Evolutionary conservation across 2,329 filamentous ascomycete genomes (phyloP), one percentile per base, ranked within the genome.

Genomic region (Aspergillus ustus): DNA sequence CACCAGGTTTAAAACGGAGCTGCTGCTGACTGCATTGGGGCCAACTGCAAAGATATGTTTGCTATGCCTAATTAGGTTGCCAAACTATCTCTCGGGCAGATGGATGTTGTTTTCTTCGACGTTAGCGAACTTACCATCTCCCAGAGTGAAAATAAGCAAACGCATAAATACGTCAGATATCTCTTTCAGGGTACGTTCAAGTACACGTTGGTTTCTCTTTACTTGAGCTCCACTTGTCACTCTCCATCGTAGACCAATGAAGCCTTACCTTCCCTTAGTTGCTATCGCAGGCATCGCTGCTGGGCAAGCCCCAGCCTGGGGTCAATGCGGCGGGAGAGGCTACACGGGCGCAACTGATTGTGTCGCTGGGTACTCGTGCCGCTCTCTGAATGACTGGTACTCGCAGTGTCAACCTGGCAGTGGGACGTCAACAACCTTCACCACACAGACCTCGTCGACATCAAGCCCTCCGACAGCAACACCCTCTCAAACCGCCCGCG

Each of bases 251-350:
- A 15, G 4, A 11, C 9, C 11, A 11, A 40, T 40, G 34, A 40
- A 40, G 34, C 1, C 34, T 4, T 31, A 52, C 45, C 37, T 56
- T 7, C n/a, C 40, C 17, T 19, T 46, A 2, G 40, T 46, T 13
- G 15, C 43, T 19, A 8, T 46, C 20, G 25, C 40, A 17, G 22
- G 53, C 25, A 11, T 56, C 48, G 40, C 43, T n/a, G 53, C 53
- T 17, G 53, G 37, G 13, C 53, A 56, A 29, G 37, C 40, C n/a
- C 9, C 17, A 13, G 53, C 53, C 7, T 59, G 56, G 56, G 46
- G 19, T 5, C 56, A 52, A 29, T 59, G 56, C 19, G 56, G 56
- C n/a, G 34, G 56, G n/a, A 44, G n/a, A 20, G 56, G 56, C 15
- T 59, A 52, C n/a, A 59, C 37, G n/a, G 56, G 56, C n/a, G 15